Base-by-base conservation (phyloP, 441 rosid genomes). In the Adansonia grandidieri region DNA sequence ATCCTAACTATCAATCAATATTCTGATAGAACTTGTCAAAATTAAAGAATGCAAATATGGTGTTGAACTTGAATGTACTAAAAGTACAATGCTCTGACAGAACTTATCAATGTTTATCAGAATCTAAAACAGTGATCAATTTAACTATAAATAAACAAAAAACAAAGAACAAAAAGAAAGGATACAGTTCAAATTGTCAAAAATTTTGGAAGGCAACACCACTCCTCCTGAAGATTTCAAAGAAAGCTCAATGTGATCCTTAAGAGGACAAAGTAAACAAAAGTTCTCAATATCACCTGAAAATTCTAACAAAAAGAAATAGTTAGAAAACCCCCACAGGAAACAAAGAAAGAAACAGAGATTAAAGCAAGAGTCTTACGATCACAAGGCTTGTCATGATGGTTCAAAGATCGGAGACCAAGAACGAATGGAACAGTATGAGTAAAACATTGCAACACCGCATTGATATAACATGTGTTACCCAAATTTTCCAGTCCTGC, bases 401-500 rank as follows among this genome's bases (percentile, higher is more conserved):
- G 88, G 37, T 84, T 75, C 62, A 40, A 86, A 22, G 86, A 75
- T 42, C 75, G 81, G 61, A 93, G 91, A 60, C 86, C 87, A 76
- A 84, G 77, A 47, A 92, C 84, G 73, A 94, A 82, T 0, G 96
- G 93, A 78, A 92, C 91, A 0, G 98, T 91, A 69, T 96, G 98
- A 5, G 97, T 93, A 69, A 96, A 79, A 80, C 99, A 94, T 72
- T 96, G 99, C 81, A 96, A 80, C 45, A 94, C 87, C 1, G 96
- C 91, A 78, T 94, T 96, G 32, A 96, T 67, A 77, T 88, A 96
- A 85, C 99, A 96, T 2, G 93, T 92, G 80, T 92, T 91, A 17
- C 97, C 99, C 65, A 88, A 77, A 84, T 96, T 96, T 42, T n/a
- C 74, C 58, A 96, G 87, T 42, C 97, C 98, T 44, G 93, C 93